Conservation (phyloP, 1,139 yeast genomes). For the Sugiyamaella grinbergsii region DNA sequence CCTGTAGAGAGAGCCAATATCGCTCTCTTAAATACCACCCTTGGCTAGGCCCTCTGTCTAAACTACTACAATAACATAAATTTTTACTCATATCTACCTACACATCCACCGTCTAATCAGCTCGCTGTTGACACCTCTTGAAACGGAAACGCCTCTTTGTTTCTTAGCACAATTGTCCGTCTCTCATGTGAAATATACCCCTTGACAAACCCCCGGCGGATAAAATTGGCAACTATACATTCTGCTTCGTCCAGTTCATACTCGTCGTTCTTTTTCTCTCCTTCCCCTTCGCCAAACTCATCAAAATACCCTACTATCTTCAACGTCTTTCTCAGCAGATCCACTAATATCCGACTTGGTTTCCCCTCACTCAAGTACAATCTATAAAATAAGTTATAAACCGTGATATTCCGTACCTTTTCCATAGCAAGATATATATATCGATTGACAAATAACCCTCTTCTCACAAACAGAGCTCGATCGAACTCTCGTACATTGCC, state of each 20-base stretch:
- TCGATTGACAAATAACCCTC: constrained; percentile 55
- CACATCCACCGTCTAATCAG: too few relatives aligned
- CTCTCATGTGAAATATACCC: constrained; percentile 84
- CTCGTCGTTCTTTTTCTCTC: constrained; percentile 20
- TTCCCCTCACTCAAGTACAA: constrained; percentile 46
- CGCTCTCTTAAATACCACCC: too few relatives aligned
- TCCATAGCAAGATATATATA: constrained; percentile 67
- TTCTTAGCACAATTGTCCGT: constrained; percentile 74
- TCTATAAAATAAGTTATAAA: constrained; percentile 55
- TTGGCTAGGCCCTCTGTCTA: too few relatives aligned
- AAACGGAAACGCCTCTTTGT: constrained; percentile 60
- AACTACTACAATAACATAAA: background rate
- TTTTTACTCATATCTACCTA: too few relatives aligned
- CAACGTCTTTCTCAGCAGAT: constrained; percentile 53
- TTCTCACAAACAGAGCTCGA: constrained; percentile 48
- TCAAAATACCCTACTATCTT: constrained; percentile 40
- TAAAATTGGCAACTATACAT: constrained; percentile 68
- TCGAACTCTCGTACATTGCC: constrained; percentile 63
- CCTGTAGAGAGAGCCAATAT: too few relatives aligned
- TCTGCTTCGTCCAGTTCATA: constrained; percentile 58
- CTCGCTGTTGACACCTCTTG: background rate
- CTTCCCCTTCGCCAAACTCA: constrained; percentile 7
- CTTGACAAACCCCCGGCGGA: constrained; percentile 63
- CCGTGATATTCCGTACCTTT: constrained; percentile 54
- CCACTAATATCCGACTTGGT: constrained; percentile 51